Conservation (phyloP, 306 rosid species). For the Ceratonia siliqua region DNA sequence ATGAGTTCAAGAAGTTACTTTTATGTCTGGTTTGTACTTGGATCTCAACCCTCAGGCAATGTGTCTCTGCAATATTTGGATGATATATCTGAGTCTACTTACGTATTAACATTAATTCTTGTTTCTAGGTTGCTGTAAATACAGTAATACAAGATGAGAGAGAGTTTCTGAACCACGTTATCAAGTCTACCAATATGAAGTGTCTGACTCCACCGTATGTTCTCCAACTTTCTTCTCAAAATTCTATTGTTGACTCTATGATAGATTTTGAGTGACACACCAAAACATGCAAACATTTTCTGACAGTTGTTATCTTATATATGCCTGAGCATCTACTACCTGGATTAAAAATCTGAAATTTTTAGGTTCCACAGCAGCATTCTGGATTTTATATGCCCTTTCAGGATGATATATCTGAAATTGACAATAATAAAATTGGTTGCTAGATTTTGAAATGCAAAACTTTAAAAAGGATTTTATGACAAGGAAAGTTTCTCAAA, state of each 20-base stretch:
- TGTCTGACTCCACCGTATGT: slow-evolving; percentile 89
- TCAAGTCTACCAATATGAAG: slow-evolving; percentile 88
- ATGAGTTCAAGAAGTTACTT: background rate
- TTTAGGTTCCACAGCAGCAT: background rate
- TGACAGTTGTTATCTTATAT: background rate
- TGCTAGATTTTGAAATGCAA: background rate
- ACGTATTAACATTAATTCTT: slow-evolving; percentile 16
- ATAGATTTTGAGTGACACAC: background rate
- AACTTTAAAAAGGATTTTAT: background rate
- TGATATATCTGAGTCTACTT: slow-evolving; percentile 29
- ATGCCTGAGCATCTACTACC: background rate
- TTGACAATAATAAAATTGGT: background rate
- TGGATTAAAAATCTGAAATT: background rate
- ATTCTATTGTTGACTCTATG: slow-evolving; percentile 18
- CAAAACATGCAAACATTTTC: background rate
- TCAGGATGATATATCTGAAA: background rate
- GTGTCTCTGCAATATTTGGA: background rate
- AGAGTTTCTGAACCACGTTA: slow-evolving; percentile 75
- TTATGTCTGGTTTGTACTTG: background rate
- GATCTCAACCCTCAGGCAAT: slow-evolving; percentile 10
- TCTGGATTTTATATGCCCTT: background rate
- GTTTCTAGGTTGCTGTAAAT: slow-evolving; percentile 79
- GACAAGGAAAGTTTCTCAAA: background rate
- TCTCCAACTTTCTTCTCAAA: slow-evolving; percentile 2
- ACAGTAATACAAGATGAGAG: slow-evolving; percentile 81